Base-by-base conservation (phyloP, 805 yeast genomes). In the Saturnispora dispora region DNA sequence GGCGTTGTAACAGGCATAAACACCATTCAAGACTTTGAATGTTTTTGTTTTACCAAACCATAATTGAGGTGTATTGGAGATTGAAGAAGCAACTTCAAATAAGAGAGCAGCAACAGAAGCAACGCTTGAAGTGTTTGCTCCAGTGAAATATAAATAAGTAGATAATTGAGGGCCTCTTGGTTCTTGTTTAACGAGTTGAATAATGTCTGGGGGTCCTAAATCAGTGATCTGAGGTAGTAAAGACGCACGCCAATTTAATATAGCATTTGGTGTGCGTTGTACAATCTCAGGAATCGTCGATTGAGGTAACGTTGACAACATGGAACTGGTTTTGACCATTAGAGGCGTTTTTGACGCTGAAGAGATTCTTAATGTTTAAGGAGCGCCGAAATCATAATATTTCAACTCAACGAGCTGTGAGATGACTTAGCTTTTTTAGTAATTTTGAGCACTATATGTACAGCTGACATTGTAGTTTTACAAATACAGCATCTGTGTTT, bases 31-130 rank as follows among this genome's bases (percentile, higher is more conserved):
- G 10, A 86, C 87, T 58, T 79, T 81, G 76, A 81, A 85, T 53
- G 75, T 74, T 60, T 78, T 85, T 55, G 73, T 75, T 61, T 82
- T 87, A 13, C 90, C 89, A 69, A 85, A 86, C 95, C 95, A 86
- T 44, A 77, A 70, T 63, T 86, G 95, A 5, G 81, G 79, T 32
- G 77, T 69, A 53, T 77, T 79, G 13, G 73, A 70, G 30, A 86
- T 80, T 36, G 82, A 71, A 50, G 78, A 85, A 33, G 88, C 83
- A 56, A 86, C 64, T 6, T 79, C 76, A 62, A 84, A 85, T 52
- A 85, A 68, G 52, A 81, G 81, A 1, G 89, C 89, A 10, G 91
- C 90, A 50, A 86, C 81, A 1, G 89, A 77, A 1, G 93, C 86
- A 15, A 88, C 78, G 59, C 80, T 83, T 23, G 88, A 80, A 18